Base-by-base conservation (phyloP, 1,284 basidiomycete species). In the Rhodotorula sp. region DNA sequence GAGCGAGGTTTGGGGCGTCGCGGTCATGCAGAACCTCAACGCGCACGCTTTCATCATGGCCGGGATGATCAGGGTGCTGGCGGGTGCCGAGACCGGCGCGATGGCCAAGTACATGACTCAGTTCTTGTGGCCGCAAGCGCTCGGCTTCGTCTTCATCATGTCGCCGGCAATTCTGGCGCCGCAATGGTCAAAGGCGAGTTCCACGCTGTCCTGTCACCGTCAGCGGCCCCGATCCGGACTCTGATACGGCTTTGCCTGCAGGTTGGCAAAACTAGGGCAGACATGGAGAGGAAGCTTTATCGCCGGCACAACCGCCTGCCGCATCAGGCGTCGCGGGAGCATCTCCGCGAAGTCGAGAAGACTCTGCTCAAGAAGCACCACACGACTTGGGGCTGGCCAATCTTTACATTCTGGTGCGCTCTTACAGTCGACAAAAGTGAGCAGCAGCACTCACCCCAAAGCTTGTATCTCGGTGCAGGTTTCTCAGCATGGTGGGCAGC, bases 81-180 rank as follows among this genome's bases (percentile, higher is more conserved):
- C 23, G 14, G 64, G 64, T 5, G 68, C 68, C 2, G 26, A 5
- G 0, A 19, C 54, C 0, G 64, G 60, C 8, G 64, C 56, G 1
- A 70, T 70, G 68, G 54, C 60, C 14, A 26, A 38, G 4, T 70
- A 26, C 19, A 61, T 66, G 26, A 52, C 38, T 2, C 34, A 60
- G 69, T 70, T 70, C 38, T 47, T 70, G 8, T 67, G 47, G 34
- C 64, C 69, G 2, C 69, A 70, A 38, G 64, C 68, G 3, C 64
- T 69, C 26, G 68, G 60, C 0, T 62, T 47, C 52, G 57, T 67
- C 54, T 52, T 47, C 14, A 58, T 65, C 64, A 59, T 66, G 61
- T 50, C 57, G 0, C 49, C 61, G 3, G 56, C 61, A 1, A 45
- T 57, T n/a, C 45, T 70, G 19, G 57, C 69, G 1, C 65, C 69